Evolutionary conservation across 352 stramenopile species (phyloP), one percentile per base, ranked within the genome.

Genomic region (Phytophthora sojae): DNA sequence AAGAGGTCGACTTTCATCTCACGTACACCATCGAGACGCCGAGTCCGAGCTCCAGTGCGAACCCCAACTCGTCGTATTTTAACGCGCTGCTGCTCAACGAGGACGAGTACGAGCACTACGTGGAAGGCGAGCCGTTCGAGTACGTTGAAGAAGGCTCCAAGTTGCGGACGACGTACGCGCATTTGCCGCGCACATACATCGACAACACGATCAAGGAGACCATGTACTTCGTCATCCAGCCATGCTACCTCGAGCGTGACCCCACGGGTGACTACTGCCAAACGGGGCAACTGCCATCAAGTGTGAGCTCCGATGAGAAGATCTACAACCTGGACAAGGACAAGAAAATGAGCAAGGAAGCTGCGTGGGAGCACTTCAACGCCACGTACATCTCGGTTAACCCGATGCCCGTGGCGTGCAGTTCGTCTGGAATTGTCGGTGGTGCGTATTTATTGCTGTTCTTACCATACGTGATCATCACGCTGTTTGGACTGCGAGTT

Each of bases 201-300:
- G 67, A 81, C 30, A 88, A 88, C 56, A 59, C 67, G 4, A 67
- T 79, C 26, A 50, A 85, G 60, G 77, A 90, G 19, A 76, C 79
- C 2, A 81, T 89, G 74, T 91, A 86, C 60, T 80, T 92, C 25
- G 73, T 92, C 9, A 60, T 92, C 0, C 85, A 92, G 45, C 81
- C 81, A 0, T 92, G 85, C 23, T 57, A 68, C 11, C 69, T 91
- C 4, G 60, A 69, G n/a, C 61, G 78, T 5, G 73, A 88, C 25
- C 75, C 71, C 0, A 61, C 32, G 9, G 68, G 32, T 12, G 75
- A 89, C 30, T 87, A 79, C 26, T 89, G 80, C 50, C 67, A 85
- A 30, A 73, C 53, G 0, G 35, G 11, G 0, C 75, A 76, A n/a
- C 47, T 92, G 4, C 85, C 82, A 3, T 74, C 73, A 6, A 61